Base-by-base conservation (phyloP, 2,329 filamentous ascomycete genomes). In the Arthrobotrys entomopaga region DNA sequence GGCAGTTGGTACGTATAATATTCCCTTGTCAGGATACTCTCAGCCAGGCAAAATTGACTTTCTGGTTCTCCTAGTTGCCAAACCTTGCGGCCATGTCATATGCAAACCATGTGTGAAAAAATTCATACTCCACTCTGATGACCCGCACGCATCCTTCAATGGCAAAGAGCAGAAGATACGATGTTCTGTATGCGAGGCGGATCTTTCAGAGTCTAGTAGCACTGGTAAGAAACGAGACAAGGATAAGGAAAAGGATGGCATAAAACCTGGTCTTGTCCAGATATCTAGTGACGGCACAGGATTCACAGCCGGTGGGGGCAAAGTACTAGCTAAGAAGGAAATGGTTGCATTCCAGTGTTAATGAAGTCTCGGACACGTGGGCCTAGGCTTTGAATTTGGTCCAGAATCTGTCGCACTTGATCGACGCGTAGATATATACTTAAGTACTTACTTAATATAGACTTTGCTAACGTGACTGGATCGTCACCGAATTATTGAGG, bases 81-180 rank as follows among this genome's bases (percentile, higher is more conserved):
- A 92, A 80, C 91, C 91, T 0, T 99, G 94, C 79, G 94, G 94
- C 0, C 94, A 99, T 80, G 93, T 98, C 0, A 82, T 97, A 20
- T 99, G 94, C 82, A 90, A 91, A 78, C 89, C 87, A 43, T 97
- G 94, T 79, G 90, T 93, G 15, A 87, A 89, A 64, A 91, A 93
- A 79, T 96, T 98, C 81, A 89, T 97, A 85, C 86, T 85, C 56
- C 86, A 88, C 48, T 83, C 82, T 65, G 84, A 81, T 70, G 87
- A 90, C 80, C 87, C 88, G 4, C 89, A 92, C 78, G 86, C 88
- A 29, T 82, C 81, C 1, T 82, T 80, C 29, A 80, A 80, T 0
- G 82, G 84, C 38, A 82, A 83, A 8, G 85, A 88, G 66, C 83
- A 84, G 13, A 81, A 78, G 79, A 82, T 92, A 1, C 82, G 85